Evolutionary conservation across 2,329 filamentous ascomycete species (phyloP), one percentile per base, ranked within the genome.

Genomic region (Ophiostoma himal-ulmi): DNA sequence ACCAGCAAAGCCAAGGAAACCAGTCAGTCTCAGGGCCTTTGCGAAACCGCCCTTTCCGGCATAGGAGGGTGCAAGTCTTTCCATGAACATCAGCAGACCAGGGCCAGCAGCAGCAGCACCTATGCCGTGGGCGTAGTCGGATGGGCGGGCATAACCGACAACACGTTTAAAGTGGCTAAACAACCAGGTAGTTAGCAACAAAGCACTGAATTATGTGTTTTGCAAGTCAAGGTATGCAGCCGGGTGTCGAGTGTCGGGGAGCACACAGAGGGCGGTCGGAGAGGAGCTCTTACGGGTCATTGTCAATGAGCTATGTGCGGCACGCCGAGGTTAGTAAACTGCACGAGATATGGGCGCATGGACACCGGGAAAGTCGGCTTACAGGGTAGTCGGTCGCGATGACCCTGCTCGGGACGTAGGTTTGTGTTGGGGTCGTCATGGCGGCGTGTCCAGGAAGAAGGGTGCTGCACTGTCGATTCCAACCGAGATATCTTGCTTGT

Each of bases 161-260:
- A 98, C 95, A 79, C 95, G 90, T 81, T 89, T 92, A 81, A 98
- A 91, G 82, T 99, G 95, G 77, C 93, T 96, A 72, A 30, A 36
- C 39, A 60, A 77, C 76, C 83, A 72, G 22, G 6, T 41, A 76
- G 76, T 69, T 54, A 44, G 39, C 66, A 68, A 62, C 26, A 8
- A 34, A 7, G 26, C 22, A 34, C 26, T 17, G 11, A 8, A 20
- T 8, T 34, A 26, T 62, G 4, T 2, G 2, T 26, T 22, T 7
- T 39, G 17, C 20, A 22, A 13, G 14, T 20, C 62, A 36, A 64
- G 7, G 5, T 17, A 37, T n/a, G 60, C 17, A 14, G 34, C 37
- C 17, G 52, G 36, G 20, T 13, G 11, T 66, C 22, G 17, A 17
- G 62, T 22, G 22, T 65, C n/a, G 36, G 62, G 62, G 62, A 4